Conservation (phyloP, 768 basidiomycete genomes). For the Boletus rubescentipes region DNA sequence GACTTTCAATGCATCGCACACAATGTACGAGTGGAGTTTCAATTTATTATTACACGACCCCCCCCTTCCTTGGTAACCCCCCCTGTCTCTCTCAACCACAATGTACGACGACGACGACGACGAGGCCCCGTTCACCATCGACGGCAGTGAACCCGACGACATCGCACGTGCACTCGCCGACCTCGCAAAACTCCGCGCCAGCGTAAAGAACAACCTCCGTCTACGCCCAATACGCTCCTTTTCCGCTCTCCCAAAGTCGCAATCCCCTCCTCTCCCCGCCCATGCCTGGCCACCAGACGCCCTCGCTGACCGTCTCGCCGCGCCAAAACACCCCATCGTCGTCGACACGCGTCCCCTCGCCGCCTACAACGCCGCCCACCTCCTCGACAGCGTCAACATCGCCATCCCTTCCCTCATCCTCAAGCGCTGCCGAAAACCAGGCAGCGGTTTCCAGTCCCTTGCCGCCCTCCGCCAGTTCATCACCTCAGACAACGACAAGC, state of each 20-base stretch:
- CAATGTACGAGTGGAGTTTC: conserved; percentile 29
- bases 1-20: too few species aligned
- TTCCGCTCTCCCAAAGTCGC: conserved; percentile 50
- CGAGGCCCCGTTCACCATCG: conserved; percentile 20
- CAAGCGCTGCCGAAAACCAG: conserved; percentile 76
- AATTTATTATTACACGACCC: conserved; percentile 23
- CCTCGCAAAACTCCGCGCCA: conserved; percentile 67
- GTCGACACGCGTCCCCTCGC: conserved; percentile 80
- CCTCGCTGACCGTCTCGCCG: conserved; percentile 49
- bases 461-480: conserved; percentile 77
- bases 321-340: conserved; percentile 58
- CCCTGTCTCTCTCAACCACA: conserved; percentile 17
- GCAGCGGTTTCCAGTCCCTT: conserved; percentile 62
- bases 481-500: conserved; percentile 73
- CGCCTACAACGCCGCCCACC: conserved; percentile 61
- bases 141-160: conserved; percentile 44
- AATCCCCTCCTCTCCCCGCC: conserved; percentile 41
- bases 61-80: conserved; percentile 19
- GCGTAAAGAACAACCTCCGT: conserved; percentile 73
- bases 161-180: conserved; percentile 65
- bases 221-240: conserved; percentile 73
- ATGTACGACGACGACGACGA: conserved; percentile 24
- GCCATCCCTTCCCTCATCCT: conserved; percentile 89
- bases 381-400: conserved; percentile 75
- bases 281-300: conserved; percentile 39